A percentile compares a stretch with the other conserved stretches of the same genome.
Conservation (phyloP, 1,284 basidiomycete genomes). For the Serendipita sp. region DNA sequence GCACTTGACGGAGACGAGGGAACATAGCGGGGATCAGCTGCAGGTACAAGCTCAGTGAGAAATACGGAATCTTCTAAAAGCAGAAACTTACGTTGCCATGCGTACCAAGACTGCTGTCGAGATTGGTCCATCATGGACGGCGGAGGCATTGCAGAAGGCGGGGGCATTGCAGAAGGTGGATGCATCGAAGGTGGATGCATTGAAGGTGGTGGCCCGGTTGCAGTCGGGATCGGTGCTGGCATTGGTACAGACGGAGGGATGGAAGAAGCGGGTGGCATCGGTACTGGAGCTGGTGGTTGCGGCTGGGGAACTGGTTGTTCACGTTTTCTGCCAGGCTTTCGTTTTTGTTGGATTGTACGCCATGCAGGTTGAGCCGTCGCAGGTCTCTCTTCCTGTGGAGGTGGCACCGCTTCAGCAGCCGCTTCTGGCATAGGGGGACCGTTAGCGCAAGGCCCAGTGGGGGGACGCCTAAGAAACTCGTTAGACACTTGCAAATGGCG, state of each 20-base stretch:
- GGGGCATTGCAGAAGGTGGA: background rate
- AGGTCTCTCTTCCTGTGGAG: constrained; percentile 23
- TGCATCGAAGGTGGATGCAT: background rate
- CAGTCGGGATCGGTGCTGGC: constrained; percentile 10
- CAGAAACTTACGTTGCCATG: constrained; percentile 49
- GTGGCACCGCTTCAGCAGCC: constrained; percentile 23
- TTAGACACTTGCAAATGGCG: constrained; percentile 8
- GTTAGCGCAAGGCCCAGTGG: constrained; percentile 23
- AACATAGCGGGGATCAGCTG: constrained; percentile 34
- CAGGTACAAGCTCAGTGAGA: constrained; percentile 9
- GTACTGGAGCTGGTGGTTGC: constrained; percentile 30
- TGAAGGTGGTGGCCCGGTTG: constrained; percentile 8
- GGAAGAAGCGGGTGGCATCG: constrained; percentile 14
- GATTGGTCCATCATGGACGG: constrained; percentile 14
- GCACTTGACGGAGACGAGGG: constrained; percentile 29
- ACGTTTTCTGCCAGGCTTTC: constrained; percentile 35
- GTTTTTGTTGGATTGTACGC: constrained; percentile 43
- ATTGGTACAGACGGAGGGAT: constrained; percentile 11
- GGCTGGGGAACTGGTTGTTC: constrained; percentile 26
- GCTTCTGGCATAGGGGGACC: constrained; percentile 27
- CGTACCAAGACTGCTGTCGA: constrained; percentile 39
- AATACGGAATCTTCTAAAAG: constrained; percentile 9
- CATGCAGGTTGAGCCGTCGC: constrained; percentile 33
- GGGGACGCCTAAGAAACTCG: constrained; percentile 33
- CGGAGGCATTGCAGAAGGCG: constrained; percentile 11